Conservation (phyloP, 768 basidiomycete genomes). For the Termitomyces sp. region DNA sequence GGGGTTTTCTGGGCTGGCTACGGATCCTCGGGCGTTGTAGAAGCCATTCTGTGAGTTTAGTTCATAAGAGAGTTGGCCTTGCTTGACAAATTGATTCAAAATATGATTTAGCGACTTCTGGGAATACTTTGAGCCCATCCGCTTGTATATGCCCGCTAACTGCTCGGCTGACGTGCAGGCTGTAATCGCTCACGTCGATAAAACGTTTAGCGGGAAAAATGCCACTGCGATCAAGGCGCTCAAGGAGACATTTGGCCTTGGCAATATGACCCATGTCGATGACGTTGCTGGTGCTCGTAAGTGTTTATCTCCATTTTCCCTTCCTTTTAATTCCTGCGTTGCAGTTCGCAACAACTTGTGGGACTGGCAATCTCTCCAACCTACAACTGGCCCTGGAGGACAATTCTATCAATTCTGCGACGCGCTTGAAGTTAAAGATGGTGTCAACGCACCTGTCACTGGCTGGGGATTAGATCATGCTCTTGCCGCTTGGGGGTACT, state of each 20-base stretch:
- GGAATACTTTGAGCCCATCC: slow-evolving; percentile 71
- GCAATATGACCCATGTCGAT: slow-evolving; percentile 51
- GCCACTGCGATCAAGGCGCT: slow-evolving; percentile 43
- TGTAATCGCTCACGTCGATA: slow-evolving; percentile 57
- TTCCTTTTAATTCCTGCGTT: slow-evolving; percentile 16
- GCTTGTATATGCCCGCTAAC: slow-evolving; percentile 62
- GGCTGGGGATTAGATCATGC: slow-evolving; percentile 66
- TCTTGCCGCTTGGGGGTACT: slow-evolving; percentile 54
- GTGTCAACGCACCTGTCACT: slow-evolving; percentile 37
- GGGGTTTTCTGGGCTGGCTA: slow-evolving; percentile 63
- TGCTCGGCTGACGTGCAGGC: slow-evolving; percentile 70
- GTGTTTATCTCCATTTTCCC: slow-evolving; percentile 6
- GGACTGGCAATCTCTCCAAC: slow-evolving; percentile 66
- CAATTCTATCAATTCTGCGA: slow-evolving; percentile 62
- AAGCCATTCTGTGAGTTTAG: slow-evolving; percentile 45
- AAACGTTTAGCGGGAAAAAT: slow-evolving; percentile 43
- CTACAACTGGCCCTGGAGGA: slow-evolving; percentile 37
- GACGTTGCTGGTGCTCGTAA: slow-evolving; percentile 59
- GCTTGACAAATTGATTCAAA: neutral
- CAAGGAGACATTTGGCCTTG: slow-evolving; percentile 57
- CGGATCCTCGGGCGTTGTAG: slow-evolving; percentile 61
- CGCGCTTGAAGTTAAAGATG: slow-evolving; percentile 60
- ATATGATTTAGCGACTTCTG: slow-evolving; percentile 43
- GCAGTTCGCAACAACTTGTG: slow-evolving; percentile 54
- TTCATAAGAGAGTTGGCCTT: neutral